Base-by-base conservation (phyloP, 2,329 filamentous ascomycete species). In the Chaetomiaceae sp. region DNA sequence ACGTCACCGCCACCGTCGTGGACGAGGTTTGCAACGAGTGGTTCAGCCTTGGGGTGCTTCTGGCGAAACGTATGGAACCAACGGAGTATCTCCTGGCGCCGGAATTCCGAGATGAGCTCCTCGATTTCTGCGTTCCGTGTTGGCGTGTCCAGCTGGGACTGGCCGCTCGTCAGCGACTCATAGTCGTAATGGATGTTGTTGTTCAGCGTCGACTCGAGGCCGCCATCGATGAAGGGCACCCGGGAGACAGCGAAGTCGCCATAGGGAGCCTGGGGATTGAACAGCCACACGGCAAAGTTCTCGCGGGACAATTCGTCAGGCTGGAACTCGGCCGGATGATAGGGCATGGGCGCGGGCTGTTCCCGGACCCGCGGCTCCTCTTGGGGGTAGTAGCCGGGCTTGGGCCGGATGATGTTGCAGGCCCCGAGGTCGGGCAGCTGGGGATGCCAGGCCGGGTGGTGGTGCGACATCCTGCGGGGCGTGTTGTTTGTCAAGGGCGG, bases 261-360 rank as follows among this genome's bases (percentile, higher is more conserved):
- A 40, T 70, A 72, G 21, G 58, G 66, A 0, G 68, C 67, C 43
- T 72, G 70, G 2, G 71, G 65, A 37, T 77, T 71, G 54, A 79
- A 78, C 3, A 79, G 65, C 76, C 76, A 79, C 14, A 68, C 64
- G 17, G 71, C 72, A 60, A 79, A 78, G 61, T 74, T 75, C 21
- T 72, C 69, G 23, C 68, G 66, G 3, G 62, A 63, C 33, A 72
- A 64, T 19, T 68, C 66, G 10, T 72, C 69, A 1, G 64, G 42
- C 17, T 65, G 54, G 37, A 67, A 68, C 10, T 65, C 65, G 21
- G 70, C 58, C 16, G 59, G 59, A 20, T 62, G 51, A 27, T 66
- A 72, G 0, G 69, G 51, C 47, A 71, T 61, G 42, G 70, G 65
- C 2, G 64, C 42, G 3, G 67, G 59, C 14, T 67, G 63, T 14